Evolutionary conservation across 2,329 filamentous ascomycete species (phyloP).

Genomic region (Periconia sp.): DNA sequence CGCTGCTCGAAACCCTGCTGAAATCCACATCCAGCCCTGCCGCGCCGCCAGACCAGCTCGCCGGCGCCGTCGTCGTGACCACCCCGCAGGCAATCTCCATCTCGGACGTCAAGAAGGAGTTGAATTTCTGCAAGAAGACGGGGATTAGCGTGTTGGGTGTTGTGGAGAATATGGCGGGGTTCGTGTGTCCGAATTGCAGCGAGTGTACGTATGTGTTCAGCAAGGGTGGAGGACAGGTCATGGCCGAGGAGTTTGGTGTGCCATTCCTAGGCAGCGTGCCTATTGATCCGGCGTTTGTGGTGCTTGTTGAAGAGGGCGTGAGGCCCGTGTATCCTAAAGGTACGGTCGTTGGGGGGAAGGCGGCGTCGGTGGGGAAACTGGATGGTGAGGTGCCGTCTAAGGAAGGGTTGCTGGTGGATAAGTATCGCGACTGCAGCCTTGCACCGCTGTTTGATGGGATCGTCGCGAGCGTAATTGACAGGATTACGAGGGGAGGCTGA

Average conservation of each 20-base stretch:
- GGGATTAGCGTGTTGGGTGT: constrained; percentile 80
- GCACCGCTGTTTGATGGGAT: constrained; percentile 69
- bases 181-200: constrained; percentile 73
- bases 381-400: constrained; percentile 19
- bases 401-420: constrained; percentile 61
- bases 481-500: constrained; percentile 23
- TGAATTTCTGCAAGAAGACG: constrained; percentile 90
- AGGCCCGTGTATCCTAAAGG: constrained; percentile 69
- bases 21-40: constrained; percentile 27
- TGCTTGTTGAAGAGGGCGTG: constrained; percentile 76
- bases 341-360: constrained; percentile 49
- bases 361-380: constrained; percentile 25
- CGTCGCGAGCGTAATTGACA: constrained; percentile 54
- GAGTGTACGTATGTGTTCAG: constrained; percentile 95
- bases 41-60: constrained; percentile 62
- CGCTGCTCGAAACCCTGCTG: constrained; percentile 80
- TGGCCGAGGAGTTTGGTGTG: constrained; percentile 84
- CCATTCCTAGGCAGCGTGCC: constrained; percentile 84
- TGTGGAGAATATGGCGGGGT: constrained; percentile 95
- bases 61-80: constrained; percentile 90
- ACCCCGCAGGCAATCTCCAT: constrained; percentile 94
- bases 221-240: constrained; percentile 83
- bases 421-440: constrained; percentile 73
- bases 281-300: constrained; percentile 89
- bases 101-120: constrained; percentile 89